Evolutionary conservation across 805 yeast species (phyloP), one percentile per base, ranked within the genome.

Genomic region (Metschnikowia lachancei): DNA sequence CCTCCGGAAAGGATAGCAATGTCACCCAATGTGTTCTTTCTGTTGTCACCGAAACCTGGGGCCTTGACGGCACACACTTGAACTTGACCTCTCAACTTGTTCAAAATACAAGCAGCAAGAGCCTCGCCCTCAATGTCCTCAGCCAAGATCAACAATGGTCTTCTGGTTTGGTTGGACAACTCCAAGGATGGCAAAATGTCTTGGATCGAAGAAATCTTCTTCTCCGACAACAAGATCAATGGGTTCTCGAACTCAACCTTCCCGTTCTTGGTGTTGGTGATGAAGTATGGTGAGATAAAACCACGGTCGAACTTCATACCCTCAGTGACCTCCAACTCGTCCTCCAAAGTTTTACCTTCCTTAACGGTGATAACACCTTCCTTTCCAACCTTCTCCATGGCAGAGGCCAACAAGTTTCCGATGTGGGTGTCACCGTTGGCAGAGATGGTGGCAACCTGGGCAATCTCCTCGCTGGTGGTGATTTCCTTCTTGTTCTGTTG

Each of bases 241-340:
- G 99, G 98, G 72, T 87, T 88, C 74, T 89, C 96, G 55, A 92
- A 87, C 75, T 91, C 97, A 49, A 88, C 95, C 76, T 92, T 94
- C 63, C 94, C 96, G 49, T 69, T 77, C 76, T 90, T 94, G 63
- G 96, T 80, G 67, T 91, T 90, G 58, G 97, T 89, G 72, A 91
- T 89, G 71, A 92, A 92, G 77, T 94, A 91, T 39, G 98, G 97
- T 37, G 96, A 88, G 64, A 92, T 88, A 79, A 80, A 94, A 60
- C 98, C 98, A 65, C 98, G 87, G 75, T 90, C 97, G 65, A 94
- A 92, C 74, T 92, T 84, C 96, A 92, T 89, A 74, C 99, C 99
- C 76, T 92, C 97, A 51, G 77, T 94, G 51, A 92, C 95, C 73
- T 91, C 97, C 60, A 92, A 81, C 70, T 89, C 96, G 67, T 92